phyloP scores from a whole-genome alignment of 257 asterid genomes.

The Lantana camara region DNA sequence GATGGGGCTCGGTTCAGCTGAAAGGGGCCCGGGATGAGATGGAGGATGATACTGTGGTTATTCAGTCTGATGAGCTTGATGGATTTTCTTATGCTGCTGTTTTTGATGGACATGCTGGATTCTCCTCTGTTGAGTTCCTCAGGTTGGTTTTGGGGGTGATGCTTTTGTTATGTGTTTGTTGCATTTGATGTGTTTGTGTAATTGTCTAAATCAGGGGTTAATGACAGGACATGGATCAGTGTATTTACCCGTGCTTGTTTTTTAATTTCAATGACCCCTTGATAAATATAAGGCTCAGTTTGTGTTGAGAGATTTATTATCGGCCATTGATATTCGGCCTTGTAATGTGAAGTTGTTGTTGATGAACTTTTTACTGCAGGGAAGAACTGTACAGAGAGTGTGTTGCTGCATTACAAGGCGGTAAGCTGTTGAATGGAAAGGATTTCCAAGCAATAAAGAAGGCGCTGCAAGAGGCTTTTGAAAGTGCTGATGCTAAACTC shows the following conservation, averaged over 20 bases:
- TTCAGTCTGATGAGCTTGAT: constrained; percentile 60
- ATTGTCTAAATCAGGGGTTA: constrained; percentile 3
- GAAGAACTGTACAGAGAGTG: constrained; percentile 88
- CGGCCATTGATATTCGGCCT: background rate
- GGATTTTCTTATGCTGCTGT: constrained; percentile 89
- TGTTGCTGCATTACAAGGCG: constrained; percentile 70
- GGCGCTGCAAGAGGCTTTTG: constrained; percentile 77
- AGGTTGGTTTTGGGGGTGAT: constrained; percentile 43
- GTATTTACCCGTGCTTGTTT: background rate
- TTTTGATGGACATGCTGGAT: constrained; percentile 95
- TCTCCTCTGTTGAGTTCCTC: constrained; percentile 79
- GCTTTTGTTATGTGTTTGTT: background rate
- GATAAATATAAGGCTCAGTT: background rate
- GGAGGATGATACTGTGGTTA: constrained; percentile 82
- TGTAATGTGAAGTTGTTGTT: background rate
- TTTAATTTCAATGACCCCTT: background rate
- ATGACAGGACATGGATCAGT: background rate
- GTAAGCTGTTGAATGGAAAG: constrained; percentile 54
- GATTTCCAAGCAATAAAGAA: constrained; percentile 56
- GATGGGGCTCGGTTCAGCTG: constrained; percentile 76
- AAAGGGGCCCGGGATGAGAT: constrained; percentile 95
- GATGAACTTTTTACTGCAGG: constrained; percentile 41
- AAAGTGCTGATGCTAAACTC: constrained; percentile 66
- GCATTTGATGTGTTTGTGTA: too few relatives aligned
- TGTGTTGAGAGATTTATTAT: background rate